Percentiles rank a stretch among this genome's conserved stretches.
phyloP scores from a whole-genome alignment of 2,329 filamentous ascomycete genomes.

The Pezizomycotina sp. region DNA sequence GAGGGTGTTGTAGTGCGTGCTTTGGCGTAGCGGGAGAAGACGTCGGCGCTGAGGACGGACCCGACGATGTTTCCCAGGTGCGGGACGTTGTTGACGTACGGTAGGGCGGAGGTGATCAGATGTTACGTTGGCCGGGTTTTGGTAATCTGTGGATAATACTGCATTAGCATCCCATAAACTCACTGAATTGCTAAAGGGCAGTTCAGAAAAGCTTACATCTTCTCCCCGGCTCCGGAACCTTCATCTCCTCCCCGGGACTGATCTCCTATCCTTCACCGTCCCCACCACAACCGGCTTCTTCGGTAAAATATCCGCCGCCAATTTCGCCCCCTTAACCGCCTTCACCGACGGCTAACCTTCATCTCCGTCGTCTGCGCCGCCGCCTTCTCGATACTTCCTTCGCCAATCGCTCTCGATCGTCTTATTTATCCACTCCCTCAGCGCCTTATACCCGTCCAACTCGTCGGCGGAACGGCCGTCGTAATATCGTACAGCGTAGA shows the following conservation, averaged over 20 bases:
- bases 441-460: constrained; percentile 15
- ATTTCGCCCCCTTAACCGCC: constrained; percentile 13
- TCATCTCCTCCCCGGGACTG: constrained; percentile 22
- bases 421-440: constrained; percentile 23
- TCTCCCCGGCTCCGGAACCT: constrained; percentile 20
- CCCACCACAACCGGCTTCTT: constrained; percentile 20
- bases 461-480: constrained; percentile 16
- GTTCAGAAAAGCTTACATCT: constrained; percentile 21
- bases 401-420: constrained; percentile 21
- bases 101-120: constrained; percentile 82
- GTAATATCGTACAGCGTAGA: constrained; percentile 23
- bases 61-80: constrained; percentile 83
- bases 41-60: constrained; percentile 74
- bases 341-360: constrained; percentile 9
- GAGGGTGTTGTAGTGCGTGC: constrained; percentile 60
- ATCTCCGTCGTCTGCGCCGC: constrained; percentile 20
- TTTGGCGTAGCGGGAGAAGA: constrained; percentile 63
- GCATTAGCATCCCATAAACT: constrained; percentile 4
- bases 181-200: background rate
- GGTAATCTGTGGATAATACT: constrained; percentile 30
- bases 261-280: constrained; percentile 16
- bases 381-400: constrained; percentile 24
- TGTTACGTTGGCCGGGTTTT: constrained; percentile 60
- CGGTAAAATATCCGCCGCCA: constrained; percentile 13
- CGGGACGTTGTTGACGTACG: constrained; percentile 64